Conservation (phyloP, 768 basidiomycete species). For the Boletus rufocinnamomeus region DNA sequence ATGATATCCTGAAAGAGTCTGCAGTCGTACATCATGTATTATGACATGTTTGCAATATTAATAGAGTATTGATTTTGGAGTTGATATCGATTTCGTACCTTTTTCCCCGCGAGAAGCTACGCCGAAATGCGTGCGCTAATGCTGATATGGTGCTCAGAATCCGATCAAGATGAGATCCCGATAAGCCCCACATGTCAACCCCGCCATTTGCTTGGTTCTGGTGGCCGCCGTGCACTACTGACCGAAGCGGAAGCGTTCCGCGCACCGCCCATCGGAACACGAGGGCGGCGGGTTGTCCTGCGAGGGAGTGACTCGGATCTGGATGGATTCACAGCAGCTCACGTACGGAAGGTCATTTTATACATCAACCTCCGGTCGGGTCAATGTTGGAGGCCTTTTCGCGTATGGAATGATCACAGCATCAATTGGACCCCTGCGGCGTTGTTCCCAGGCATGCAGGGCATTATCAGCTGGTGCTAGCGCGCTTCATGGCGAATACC, state of each 20-base stretch:
- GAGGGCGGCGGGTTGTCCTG: not conserved
- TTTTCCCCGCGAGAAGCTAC: not conserved
- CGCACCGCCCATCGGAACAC: not conserved
- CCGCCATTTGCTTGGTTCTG: not conserved
- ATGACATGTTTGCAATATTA: not conserved
- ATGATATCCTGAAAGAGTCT: not conserved
- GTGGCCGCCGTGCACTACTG: no score
- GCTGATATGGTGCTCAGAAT: no score
- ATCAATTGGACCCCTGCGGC: not conserved
- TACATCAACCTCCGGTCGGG: not conserved
- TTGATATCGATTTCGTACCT: not conserved
- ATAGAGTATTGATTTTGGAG: not conserved
- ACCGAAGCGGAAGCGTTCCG: not conserved
- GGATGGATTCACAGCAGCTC: not conserved
- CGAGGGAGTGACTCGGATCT: no score
- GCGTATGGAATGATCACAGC: not conserved
- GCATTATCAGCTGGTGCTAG: not conserved
- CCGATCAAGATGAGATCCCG: not conserved
- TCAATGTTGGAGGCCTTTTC: conserved; percentile 1
- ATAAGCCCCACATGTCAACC: not conserved
- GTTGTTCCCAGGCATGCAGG: not conserved
- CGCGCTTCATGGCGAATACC: not conserved
- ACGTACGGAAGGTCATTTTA: not conserved
- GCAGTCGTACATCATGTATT: not conserved
- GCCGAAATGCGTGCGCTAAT: no score